Evolutionary conservation across 1,284 basidiomycete genomes (phyloP).

Genomic region (Exobasidium cylindrosporum): DNA sequence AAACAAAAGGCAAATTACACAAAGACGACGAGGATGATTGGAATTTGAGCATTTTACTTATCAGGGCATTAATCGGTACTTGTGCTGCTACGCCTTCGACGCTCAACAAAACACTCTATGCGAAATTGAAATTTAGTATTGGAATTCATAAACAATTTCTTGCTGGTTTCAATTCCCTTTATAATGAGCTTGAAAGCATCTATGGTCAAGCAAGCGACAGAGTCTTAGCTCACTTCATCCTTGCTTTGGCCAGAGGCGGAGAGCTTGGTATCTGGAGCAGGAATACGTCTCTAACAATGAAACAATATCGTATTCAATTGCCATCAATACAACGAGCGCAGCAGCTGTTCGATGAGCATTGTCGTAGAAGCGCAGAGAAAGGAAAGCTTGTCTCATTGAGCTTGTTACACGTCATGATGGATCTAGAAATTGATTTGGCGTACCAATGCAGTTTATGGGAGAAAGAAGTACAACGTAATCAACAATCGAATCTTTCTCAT

Average conservation of each 20-base stretch:
- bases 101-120: background rate
- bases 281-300: background rate
- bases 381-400: background rate
- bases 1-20: background rate
- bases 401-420: background rate
- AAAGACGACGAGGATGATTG: no score
- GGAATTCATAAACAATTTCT: background rate
- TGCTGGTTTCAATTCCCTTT: background rate
- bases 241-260: background rate
- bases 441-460: background rate
- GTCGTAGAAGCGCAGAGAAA: background rate
- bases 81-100: background rate
- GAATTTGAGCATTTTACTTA: background rate
- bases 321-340: background rate
- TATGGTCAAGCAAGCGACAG: background rate
- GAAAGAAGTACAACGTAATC: no score
- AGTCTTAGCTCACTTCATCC: background rate
- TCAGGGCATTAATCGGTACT: background rate
- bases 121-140: background rate
- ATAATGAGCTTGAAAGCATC: background rate
- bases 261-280: background rate
- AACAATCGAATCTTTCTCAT: background rate
- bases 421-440: background rate
- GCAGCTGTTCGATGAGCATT: background rate
- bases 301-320: background rate